These are phyloP conservation scores for Rubroboletus satanas DNA, from an alignment of 768 basidiomycete species.

Conservation along the genomic window DNA sequence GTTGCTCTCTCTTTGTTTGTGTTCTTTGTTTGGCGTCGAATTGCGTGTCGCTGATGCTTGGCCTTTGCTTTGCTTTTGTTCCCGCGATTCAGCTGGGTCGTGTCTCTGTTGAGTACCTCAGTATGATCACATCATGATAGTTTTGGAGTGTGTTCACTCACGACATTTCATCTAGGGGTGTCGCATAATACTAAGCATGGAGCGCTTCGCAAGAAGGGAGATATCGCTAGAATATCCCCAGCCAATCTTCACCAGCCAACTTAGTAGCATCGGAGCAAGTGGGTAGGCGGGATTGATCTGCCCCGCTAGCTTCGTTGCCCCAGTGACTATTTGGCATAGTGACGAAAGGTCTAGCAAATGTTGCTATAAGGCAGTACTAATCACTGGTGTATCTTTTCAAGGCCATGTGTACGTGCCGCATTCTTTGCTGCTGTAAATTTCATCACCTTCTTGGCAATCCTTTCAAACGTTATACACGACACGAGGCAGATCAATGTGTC, in stretches of 20 bases:
- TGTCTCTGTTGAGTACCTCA: conserved; percentile 5
- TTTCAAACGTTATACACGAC: neutral
- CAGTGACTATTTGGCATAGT: neutral
- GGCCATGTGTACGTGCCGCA: neutral
- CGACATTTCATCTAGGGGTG: conserved; percentile 19
- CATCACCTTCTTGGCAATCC: neutral
- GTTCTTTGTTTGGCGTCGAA: neutral
- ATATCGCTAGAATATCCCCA: neutral
- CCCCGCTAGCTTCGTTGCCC: neutral
- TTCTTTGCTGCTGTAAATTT: neutral
- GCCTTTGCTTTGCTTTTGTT: neutral
- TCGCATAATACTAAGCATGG: conserved; percentile 21
- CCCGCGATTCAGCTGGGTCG: conserved; percentile 11
- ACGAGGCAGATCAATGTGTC: neutral
- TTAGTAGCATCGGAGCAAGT: neutral
- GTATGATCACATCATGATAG: conserved; percentile 5
- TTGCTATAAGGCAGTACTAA: neutral
- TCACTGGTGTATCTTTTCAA: neutral
- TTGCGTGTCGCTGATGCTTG: conserved; percentile 1
- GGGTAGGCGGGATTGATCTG: neutral
- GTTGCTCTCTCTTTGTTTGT: conserved; percentile 7
- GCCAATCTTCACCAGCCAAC: conserved; percentile 10
- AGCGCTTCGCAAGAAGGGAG: conserved; percentile 13
- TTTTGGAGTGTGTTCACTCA: neutral
- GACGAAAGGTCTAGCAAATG: neutral